phyloP scores from a whole-genome alignment of 2,329 filamentous ascomycete species.

The Drechslerella dactyloides region DNA sequence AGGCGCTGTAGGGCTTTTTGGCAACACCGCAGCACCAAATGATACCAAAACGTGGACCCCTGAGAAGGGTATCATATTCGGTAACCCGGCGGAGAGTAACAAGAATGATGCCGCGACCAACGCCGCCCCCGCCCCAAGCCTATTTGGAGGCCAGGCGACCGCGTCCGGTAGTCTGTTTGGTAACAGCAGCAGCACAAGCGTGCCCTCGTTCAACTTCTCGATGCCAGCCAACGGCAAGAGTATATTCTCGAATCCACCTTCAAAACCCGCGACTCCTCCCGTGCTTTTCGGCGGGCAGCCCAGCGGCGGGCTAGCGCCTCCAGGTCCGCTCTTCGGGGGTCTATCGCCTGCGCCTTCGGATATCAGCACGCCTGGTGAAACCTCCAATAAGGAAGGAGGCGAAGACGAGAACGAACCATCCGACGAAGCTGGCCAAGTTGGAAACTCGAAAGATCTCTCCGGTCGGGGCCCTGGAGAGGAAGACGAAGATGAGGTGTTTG shows the following conservation, averaged over 20 bases:
- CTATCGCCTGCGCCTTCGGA: conserved; percentile 45
- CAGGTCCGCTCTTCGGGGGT: conserved; percentile 40
- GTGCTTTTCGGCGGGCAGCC: conserved; percentile 24
- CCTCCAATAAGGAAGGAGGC: conserved; percentile 50
- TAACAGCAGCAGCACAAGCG: neutral
- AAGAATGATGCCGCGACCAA: neutral
- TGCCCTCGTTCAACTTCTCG: conserved; percentile 39
- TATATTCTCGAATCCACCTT: conserved; percentile 48
- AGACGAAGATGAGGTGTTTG: conserved; percentile 53
- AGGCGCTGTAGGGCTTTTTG: conserved; percentile 38
- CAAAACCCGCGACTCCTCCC: conserved; percentile 25
- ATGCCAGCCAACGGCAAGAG: conserved; percentile 36
- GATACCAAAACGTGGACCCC: conserved; percentile 53
- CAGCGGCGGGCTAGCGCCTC: conserved; percentile 29
- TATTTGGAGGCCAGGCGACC: conserved; percentile 21
- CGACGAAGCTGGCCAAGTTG: conserved; percentile 44
- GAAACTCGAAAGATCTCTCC: conserved; percentile 50
- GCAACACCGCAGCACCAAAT: conserved; percentile 23
- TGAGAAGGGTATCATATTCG: conserved; percentile 52
- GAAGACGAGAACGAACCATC: conserved; percentile 53
- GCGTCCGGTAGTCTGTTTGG: conserved; percentile 24
- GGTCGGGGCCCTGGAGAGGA: conserved; percentile 54
- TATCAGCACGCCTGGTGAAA: conserved; percentile 47
- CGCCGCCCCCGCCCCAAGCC: neutral
- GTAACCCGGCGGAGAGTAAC: conserved; percentile 36